Base-by-base conservation (phyloP, 345 rosid species). In the Corchorus olitorius region DNA sequence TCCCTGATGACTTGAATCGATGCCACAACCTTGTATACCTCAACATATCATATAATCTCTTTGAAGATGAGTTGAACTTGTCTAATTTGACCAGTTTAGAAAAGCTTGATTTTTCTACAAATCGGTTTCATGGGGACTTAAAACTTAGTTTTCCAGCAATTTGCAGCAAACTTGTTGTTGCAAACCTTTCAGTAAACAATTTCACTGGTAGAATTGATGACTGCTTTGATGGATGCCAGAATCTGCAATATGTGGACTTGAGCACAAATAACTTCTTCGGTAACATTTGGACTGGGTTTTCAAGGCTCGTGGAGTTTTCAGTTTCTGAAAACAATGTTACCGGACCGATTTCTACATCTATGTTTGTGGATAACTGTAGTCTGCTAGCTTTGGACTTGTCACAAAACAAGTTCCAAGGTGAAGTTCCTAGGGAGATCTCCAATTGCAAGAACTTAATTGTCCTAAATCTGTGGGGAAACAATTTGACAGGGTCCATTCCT, bases 11-110 rank as follows among this genome's bases (percentile, higher is more conserved):
- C 73, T 33, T 94, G 61, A 88, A 76, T 82, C 82, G 72, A 34
- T 94, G 98, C 80, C 61, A 55, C 37, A 90, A 80, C 79, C 84
- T 94, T 1, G 77, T 45, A 20, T 77, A 83, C 79, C 90, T 93
- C 55, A 93, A 94, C 81, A 86, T 94, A 15, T 90, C 97, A 4
- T 93, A 93, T 77, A 94, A 93, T 70, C 78, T 90, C 13, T 81
- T 94, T 0, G 55, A 69, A 0, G 90, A 91, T 7, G 84, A 85
- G 76, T 80, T 94, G 60, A 84, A 60, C 39, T 79, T 91, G 79
- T 65, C 81, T 4, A 92, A 92, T 0, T 76, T 93, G 78, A 73
- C 73, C 20, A 88, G 72, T 61, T 86, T 94, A 65, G 80, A 82
- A 86, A 80, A 67, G 48, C 90, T 94, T 50, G 98, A 93, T 81